Evolutionary conservation across 352 stramenopile species (phyloP).

Genomic region (Phytophthora quininea): DNA sequence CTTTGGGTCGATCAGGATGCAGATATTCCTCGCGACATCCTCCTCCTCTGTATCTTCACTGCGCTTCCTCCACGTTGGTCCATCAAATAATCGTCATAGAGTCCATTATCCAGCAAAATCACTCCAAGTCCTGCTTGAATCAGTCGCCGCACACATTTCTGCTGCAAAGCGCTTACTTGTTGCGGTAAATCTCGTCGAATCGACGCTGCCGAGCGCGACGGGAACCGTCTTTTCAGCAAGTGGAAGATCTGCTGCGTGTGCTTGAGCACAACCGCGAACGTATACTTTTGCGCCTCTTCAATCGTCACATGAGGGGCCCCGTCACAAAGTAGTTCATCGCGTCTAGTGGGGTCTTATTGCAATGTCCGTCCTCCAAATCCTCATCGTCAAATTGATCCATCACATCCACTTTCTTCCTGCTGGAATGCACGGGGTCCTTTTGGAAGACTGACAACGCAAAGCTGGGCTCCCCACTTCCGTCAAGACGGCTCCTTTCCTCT

Average conservation of each 20-base stretch:
- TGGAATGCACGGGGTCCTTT: conserved; percentile 15
- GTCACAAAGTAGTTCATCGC: conserved; percentile 39
- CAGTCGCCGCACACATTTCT: conserved; percentile 81
- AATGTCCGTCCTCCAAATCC: conserved; percentile 19
- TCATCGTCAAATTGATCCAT: conserved; percentile 22
- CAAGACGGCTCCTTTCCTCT: conserved; percentile 54
- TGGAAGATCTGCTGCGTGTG: conserved; percentile 82
- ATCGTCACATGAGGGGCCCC: conserved; percentile 73
- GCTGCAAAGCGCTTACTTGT: conserved; percentile 75
- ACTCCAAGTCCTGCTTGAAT: conserved; percentile 82
- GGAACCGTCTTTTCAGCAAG: conserved; percentile 69
- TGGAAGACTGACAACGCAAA: conserved; percentile 52
- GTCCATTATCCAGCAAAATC: conserved; percentile 75
- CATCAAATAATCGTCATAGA: conserved; percentile 50
- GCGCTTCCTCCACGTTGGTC: conserved; percentile 24
- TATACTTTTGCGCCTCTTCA: conserved; percentile 89
- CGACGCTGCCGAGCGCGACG: conserved; percentile 67
- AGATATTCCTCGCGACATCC: conserved; percentile 72
- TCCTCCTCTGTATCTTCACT: conserved; percentile 41
- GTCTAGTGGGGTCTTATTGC: conserved; percentile 21
- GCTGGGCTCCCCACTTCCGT: conserved; percentile 61
- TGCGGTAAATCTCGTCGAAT: conserved; percentile 73
- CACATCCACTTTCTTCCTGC: conserved; percentile 11
- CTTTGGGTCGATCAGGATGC: conserved; percentile 82
- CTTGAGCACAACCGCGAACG: conserved; percentile 85